These are phyloP conservation scores for Graphiopsis chlorocephala DNA, from an alignment of 2,329 filamentous ascomycete species.

Conservation along the genomic window DNA sequence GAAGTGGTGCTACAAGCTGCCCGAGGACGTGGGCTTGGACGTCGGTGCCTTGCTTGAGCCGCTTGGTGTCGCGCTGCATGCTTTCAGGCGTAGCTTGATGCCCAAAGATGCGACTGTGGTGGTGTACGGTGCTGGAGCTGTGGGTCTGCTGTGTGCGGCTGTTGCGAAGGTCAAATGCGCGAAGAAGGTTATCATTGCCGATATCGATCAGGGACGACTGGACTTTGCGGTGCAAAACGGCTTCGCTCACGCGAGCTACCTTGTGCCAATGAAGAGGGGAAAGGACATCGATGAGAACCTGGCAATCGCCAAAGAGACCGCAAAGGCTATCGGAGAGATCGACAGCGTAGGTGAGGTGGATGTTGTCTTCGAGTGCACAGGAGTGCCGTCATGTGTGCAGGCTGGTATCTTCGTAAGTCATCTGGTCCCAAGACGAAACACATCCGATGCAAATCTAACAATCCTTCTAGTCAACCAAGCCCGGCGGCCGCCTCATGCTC, in stretches of 20 bases:
- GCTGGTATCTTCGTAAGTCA: conserved; percentile 63
- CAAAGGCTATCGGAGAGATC: conserved; percentile 41
- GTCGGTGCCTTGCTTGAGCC: conserved; percentile 61
- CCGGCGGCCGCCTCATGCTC: conserved; percentile 71
- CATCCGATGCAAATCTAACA: neutral
- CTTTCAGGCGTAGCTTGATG: conserved; percentile 52
- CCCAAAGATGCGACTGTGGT: conserved; percentile 49
- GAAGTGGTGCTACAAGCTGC: conserved; percentile 58
- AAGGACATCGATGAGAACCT: conserved; percentile 54
- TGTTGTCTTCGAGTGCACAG: conserved; percentile 72
- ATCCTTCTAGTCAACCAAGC: conserved; percentile 9
- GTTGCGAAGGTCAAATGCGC: conserved; percentile 55
- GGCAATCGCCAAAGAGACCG: conserved; percentile 50
- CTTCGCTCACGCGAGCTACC: conserved; percentile 47
- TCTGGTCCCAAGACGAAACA: neutral
- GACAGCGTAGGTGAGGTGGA: conserved; percentile 57
- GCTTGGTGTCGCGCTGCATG: conserved; percentile 60
- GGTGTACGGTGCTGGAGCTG: conserved; percentile 61
- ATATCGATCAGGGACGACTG: conserved; percentile 57
- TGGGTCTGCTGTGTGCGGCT: conserved; percentile 58
- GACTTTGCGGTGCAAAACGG: conserved; percentile 53
- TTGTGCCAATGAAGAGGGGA: conserved; percentile 47
- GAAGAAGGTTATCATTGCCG: conserved; percentile 56
- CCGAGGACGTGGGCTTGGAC: conserved; percentile 51
- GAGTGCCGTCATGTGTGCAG: conserved; percentile 72